Evolutionary conservation across 495 filamentous ascomycete genomes (phyloP), one percentile per base, ranked within the genome.

Genomic region (Xylaria grammica): DNA sequence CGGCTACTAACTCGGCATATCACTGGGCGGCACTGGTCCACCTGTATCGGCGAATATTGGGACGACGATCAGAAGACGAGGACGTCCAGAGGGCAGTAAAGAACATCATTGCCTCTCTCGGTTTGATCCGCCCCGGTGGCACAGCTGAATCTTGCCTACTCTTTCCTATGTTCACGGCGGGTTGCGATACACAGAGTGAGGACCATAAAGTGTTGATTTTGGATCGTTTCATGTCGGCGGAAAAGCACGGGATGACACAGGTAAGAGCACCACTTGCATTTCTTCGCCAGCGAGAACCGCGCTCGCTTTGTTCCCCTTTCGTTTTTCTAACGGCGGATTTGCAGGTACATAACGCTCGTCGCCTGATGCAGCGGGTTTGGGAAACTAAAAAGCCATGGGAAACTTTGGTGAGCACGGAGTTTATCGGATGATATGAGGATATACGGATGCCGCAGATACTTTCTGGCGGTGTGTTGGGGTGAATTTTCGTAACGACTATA

Each of bases 101-200:
- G 15, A 80, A 85, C 63, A 90, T 94, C 38, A 78, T 90, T 17
- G 72, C 77, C 17, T 82, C 86, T 4, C 76, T 94, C 64, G 76
- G 73, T n/a, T 84, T 85, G 30, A 87, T 96, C 52, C 77, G 85
- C 26, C 77, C 79, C 15, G 88, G 89, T 19, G 87, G 87, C 17
- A 88, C 88, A 24, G 90, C 89, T 0, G 92, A 94, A 74, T 87
- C 87, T 4, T 92, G 90, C 70, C 79, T 92, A 6, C 71, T 96
- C 50, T 94, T 96, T 58, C 92, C 92, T 1, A 84, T 96, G 75
- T 95, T 96, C 74, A 90, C 90, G 9, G 92, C 91, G 5, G 92
- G 92, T 1, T 94, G 91, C 69, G 91, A 95, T 69, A 85, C 87
- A 3, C 72, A 77, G 49, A 82, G 88, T 49, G 62, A 75, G 29